A percentile compares a stretch with the other conserved stretches of the same genome.
Evolutionary conservation across 345 rosid genomes (phyloP).

Genomic region (Hibiscus trionum): DNA sequence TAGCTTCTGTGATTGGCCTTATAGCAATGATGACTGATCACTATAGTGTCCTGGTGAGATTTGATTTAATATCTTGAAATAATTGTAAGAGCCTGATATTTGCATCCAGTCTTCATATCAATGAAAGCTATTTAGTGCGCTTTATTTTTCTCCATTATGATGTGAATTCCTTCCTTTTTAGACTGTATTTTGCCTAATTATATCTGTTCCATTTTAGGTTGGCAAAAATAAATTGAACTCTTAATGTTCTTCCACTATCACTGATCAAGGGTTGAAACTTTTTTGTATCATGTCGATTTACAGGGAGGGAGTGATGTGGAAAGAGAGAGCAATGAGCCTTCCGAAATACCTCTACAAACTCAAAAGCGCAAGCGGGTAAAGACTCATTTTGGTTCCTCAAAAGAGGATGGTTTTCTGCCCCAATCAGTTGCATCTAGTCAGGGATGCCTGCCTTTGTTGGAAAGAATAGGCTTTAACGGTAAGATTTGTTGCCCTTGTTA

Average conservation of each 20-base stretch:
- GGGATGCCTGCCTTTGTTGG: constrained; percentile 73
- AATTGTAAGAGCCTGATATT: neutral
- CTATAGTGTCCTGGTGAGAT: constrained; percentile 74
- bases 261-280: constrained; percentile 2
- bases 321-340: constrained; percentile 51
- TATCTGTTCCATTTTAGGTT: neutral
- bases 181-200: neutral
- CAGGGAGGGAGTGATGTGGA: constrained; percentile 88
- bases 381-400: constrained; percentile 37
- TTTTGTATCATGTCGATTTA: constrained; percentile 5
- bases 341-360: constrained; percentile 34
- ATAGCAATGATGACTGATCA: constrained; percentile 99
- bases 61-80: neutral
- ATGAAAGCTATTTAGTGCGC: neutral
- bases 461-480: constrained; percentile 58
- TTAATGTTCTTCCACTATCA: neutral
- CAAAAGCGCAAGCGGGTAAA: constrained; percentile 61
- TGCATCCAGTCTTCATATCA: neutral
- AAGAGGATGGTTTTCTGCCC: constrained; percentile 38
- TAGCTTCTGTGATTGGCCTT: constrained; percentile 88
- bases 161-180: neutral
- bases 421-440: constrained; percentile 36
- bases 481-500: constrained; percentile 12
- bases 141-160: neutral
- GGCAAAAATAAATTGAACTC: neutral